Percentiles rank a stretch among this genome's conserved stretches.
phyloP scores from a whole-genome alignment of 805 yeast species.

The Wilhelminamyces savonicus region DNA sequence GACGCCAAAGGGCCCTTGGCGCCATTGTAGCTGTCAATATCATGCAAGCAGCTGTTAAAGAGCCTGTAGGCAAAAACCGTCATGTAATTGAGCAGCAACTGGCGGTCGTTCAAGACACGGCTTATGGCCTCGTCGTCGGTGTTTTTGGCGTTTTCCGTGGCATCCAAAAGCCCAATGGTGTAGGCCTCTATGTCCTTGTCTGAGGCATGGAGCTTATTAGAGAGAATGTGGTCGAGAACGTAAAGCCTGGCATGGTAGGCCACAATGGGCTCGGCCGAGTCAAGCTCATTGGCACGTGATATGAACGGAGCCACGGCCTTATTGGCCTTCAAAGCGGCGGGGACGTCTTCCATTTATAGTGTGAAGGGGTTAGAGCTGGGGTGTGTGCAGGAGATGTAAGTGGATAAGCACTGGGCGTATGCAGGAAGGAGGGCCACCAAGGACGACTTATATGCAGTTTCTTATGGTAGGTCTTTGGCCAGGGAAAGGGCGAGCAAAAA shows the following conservation, averaged over 20 bases:
- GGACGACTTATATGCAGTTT: too few relatives aligned
- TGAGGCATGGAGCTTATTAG: conserved; percentile 49
- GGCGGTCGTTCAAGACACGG: conserved; percentile 54
- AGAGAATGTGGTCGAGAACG: conserved; percentile 68
- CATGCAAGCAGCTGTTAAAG: conserved; percentile 35
- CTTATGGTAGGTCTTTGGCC: too few relatives aligned
- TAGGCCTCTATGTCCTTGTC: conserved; percentile 51
- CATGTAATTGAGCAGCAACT: conserved; percentile 29
- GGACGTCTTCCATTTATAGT: too few relatives aligned
- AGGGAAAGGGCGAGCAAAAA: too few relatives aligned
- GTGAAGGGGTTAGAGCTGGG: too few relatives aligned
- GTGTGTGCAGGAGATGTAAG: too few relatives aligned
- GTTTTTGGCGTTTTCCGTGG: conserved; percentile 55
- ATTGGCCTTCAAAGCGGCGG: conserved; percentile 13
- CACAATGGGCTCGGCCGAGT: conserved; percentile 53
- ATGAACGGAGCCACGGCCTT: conserved; percentile 42
- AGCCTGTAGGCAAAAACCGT: conserved; percentile 49
- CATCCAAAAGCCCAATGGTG: conserved; percentile 60
- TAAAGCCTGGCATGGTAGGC: conserved; percentile 65
- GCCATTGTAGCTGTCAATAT: conserved; percentile 39
- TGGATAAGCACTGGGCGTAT: too few relatives aligned
- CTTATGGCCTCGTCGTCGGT: conserved; percentile 33
- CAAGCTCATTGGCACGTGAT: conserved; percentile 53
- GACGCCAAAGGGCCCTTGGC: conserved; percentile 42
- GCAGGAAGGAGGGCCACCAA: too few relatives aligned